Percentiles rank a stretch among this genome's conserved stretches.
Evolutionary conservation across 139 green algal species (phyloP).

Genomic region (Spirogloea muscicola): DNA sequence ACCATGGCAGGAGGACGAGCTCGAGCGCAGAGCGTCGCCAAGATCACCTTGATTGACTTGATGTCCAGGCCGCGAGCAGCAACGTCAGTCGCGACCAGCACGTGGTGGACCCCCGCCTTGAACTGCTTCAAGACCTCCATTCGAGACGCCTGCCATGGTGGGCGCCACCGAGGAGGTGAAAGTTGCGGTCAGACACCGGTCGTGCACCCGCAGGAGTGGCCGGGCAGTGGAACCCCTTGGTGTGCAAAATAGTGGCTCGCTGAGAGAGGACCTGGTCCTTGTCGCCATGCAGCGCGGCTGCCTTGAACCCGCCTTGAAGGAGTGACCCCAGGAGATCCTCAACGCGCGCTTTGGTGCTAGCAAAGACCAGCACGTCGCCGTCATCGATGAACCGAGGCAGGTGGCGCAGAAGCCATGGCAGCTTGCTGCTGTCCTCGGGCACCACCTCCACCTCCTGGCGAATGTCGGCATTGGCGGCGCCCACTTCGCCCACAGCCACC

Average conservation of each 20-base stretch:
- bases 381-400: slow-evolving; percentile 72
- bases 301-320: slow-evolving; percentile 27
- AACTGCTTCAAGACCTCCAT: slow-evolving; percentile 64
- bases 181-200: too few species aligned
- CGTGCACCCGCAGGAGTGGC: too few species aligned
- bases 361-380: slow-evolving; percentile 92
- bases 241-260: too few species aligned
- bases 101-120: slow-evolving; percentile 53
- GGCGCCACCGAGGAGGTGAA: too few species aligned
- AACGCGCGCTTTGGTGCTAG: slow-evolving; percentile 65
- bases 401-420: slow-evolving; percentile 65
- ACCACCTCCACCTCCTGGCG: slow-evolving; percentile 63
- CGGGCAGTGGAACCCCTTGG: too few species aligned
- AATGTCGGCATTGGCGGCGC: slow-evolving; percentile 77
- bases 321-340: slow-evolving; percentile 70
- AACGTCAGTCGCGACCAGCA: slow-evolving; percentile 77
- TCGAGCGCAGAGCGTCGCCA: too few species aligned
- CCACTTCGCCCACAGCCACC: slow-evolving; percentile 46
- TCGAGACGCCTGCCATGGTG: slow-evolving; percentile 61
- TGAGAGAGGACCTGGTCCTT: too few species aligned
- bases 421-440: slow-evolving; percentile 62
- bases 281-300: slow-evolving; percentile 83
- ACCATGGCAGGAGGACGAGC: too few species aligned
- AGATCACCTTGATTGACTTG: slow-evolving; percentile 71
- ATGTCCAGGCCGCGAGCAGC: slow-evolving; percentile 77